These are phyloP conservation scores for Phytopythium litorale DNA, from an alignment of 352 stramenopile species.

Conservation along the genomic window DNA sequence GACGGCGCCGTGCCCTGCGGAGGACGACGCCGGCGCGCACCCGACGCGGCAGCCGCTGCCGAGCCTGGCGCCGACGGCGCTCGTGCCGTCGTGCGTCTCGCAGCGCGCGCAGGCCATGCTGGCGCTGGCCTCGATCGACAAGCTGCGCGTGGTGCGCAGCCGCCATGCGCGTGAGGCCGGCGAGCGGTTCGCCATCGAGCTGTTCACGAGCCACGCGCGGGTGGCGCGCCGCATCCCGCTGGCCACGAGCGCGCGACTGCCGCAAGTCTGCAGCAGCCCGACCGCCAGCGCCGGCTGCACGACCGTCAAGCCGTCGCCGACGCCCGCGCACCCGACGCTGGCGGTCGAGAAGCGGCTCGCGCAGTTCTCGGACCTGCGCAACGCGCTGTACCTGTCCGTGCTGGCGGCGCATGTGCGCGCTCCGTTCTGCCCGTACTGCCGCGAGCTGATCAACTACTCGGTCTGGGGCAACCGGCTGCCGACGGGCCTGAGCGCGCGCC, in stretches of 20 bases:
- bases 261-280: neutral
- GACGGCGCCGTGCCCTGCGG: neutral
- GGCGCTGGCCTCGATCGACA: conserved; percentile 18
- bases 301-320: neutral
- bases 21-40: neutral
- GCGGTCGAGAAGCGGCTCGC: conserved; percentile 10
- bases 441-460: conserved; percentile 16
- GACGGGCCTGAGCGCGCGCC: conserved; percentile 5
- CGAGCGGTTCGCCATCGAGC: conserved; percentile 3
- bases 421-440: conserved; percentile 26
- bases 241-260: conserved; percentile 1
- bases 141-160: conserved; percentile 18
- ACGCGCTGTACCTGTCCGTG: conserved; percentile 17
- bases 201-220: conserved; percentile 2
- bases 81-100: conserved; percentile 27
- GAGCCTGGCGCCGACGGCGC: conserved; percentile 19
- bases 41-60: conserved; percentile 9
- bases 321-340: neutral
- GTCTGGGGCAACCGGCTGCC: conserved; percentile 16
- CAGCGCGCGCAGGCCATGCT: conserved; percentile 16
- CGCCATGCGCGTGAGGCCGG: neutral
- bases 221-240: conserved; percentile 6
- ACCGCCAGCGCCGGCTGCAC: neutral
- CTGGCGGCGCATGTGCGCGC: conserved; percentile 13
- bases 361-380: conserved; percentile 16